These are phyloP conservation scores for Litsea cubeba DNA, from an alignment of 164 flowering plant species.

Conservation along the genomic window DNA sequence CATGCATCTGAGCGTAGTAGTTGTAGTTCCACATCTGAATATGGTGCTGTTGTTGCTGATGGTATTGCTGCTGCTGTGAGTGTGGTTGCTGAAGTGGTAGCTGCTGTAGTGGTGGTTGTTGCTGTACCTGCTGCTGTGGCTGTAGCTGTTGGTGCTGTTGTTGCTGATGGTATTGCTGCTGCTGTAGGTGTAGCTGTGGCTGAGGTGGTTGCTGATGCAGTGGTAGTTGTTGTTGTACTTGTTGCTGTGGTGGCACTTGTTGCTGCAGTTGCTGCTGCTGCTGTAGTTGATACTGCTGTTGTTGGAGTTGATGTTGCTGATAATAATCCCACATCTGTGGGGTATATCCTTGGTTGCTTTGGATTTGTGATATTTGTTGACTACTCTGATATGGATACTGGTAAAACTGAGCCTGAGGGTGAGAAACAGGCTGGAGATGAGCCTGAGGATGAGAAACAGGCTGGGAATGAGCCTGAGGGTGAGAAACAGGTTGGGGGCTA, in stretches of 20 bases:
- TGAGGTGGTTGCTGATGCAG: constrained; percentile 16
- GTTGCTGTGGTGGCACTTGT: constrained; percentile 26
- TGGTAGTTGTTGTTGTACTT: constrained; percentile 7
- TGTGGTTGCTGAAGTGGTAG: not conserved
- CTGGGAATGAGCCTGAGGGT: constrained; percentile 12
- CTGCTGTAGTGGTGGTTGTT: not conserved
- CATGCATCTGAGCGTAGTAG: constrained; percentile 25
- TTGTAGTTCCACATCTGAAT: constrained; percentile 20
- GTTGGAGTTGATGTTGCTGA: constrained; percentile 53
- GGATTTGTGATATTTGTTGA: constrained; percentile 32
- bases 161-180: constrained; percentile 27
- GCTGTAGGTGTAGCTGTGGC: constrained; percentile 20
- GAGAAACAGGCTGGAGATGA: constrained; percentile 26
- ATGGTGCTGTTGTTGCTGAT: constrained; percentile 5
- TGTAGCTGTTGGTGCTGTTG: constrained; percentile 18
- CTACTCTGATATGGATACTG: constrained; percentile 31
- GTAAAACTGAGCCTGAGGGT: constrained; percentile 26
- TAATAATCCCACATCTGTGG: constrained; percentile 69
- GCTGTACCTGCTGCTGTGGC: not conserved
- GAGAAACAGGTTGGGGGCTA: constrained; percentile 27
- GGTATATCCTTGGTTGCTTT: constrained; percentile 35
- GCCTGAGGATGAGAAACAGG: constrained; percentile 28
- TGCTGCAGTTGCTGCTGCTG: constrained; percentile 10
- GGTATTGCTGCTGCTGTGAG: constrained; percentile 1
- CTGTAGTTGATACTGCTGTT: constrained; percentile 21